Conservation (phyloP, 2,329 filamentous ascomycete genomes). For the Immersiporthe knoxdaviesiana region DNA sequence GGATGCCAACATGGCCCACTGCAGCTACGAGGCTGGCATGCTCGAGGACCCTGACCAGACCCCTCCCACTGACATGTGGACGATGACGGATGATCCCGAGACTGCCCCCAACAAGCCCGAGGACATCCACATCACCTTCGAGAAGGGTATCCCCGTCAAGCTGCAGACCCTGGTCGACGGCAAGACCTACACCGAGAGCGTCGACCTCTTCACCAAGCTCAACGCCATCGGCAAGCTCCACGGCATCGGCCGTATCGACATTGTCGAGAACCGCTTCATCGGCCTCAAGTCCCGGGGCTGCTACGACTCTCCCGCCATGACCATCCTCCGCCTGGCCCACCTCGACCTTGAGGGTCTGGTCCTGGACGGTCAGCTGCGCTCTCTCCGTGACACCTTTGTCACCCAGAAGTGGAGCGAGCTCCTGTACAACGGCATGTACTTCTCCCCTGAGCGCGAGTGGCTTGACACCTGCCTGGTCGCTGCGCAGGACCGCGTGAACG, state of each 20-base stretch:
- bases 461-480: constrained; percentile 66
- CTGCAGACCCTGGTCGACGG: constrained; percentile 48
- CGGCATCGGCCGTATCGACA: constrained; percentile 81
- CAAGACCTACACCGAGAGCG: constrained; percentile 67
- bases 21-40: constrained; percentile 78
- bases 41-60: constrained; percentile 67
- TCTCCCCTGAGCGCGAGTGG: constrained; percentile 59
- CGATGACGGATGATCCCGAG: constrained; percentile 68
- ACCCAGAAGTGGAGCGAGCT: constrained; percentile 54
- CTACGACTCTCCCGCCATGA: constrained; percentile 70
- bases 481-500: constrained; percentile 56
- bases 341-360: constrained; percentile 53
- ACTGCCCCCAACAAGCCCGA: constrained; percentile 72
- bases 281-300: constrained; percentile 81
- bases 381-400: constrained; percentile 61
- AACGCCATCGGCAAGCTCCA: constrained; percentile 73
- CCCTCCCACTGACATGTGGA: constrained; percentile 81
- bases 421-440: constrained; percentile 51
- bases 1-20: constrained; percentile 48
- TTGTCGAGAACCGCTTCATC: constrained; percentile 64
- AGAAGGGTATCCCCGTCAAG: constrained; percentile 73
- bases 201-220: constrained; percentile 72
- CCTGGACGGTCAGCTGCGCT: constrained; percentile 61
- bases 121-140: constrained; percentile 73
- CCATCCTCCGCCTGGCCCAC: constrained; percentile 44